Percentiles rank a stretch among this genome's conserved stretches.
Evolutionary conservation across 1,139 yeast genomes (phyloP).

Genomic region (Pichia sp.): DNA sequence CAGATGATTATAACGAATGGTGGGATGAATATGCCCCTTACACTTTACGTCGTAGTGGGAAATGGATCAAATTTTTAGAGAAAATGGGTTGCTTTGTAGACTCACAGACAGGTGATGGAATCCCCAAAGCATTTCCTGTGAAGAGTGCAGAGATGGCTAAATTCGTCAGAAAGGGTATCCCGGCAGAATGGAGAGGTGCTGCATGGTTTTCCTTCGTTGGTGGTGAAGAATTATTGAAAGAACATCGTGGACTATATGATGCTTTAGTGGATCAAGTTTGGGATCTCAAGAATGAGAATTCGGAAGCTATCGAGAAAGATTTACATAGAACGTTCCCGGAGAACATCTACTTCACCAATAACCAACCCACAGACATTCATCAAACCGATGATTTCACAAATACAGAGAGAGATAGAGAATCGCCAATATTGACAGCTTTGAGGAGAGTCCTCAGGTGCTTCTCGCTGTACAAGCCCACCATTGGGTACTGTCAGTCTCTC

Average conservation of each 20-base stretch:
- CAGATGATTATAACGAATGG: slow-evolving; percentile 66
- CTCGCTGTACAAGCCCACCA: slow-evolving; percentile 78
- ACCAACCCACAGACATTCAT: no score
- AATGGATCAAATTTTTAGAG: slow-evolving; percentile 65
- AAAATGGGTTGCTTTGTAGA: slow-evolving; percentile 50
- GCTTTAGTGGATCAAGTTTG: slow-evolving; percentile 51
- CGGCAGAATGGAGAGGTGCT: slow-evolving; percentile 94
- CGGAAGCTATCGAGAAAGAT: slow-evolving; percentile 87
- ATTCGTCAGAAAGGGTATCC: slow-evolving; percentile 83
- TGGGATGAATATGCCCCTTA: slow-evolving; percentile 61
- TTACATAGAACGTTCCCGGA: slow-evolving; percentile 93
- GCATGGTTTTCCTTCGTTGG: slow-evolving; percentile 98
- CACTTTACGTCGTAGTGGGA: slow-evolving; percentile 53
- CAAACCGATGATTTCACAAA: no score
- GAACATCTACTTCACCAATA: slow-evolving; percentile 60
- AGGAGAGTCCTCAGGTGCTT: slow-evolving; percentile 80
- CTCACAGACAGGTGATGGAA: slow-evolving; percentile 8
- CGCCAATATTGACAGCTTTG: slow-evolving; percentile 60
- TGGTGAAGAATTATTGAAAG: slow-evolving; percentile 70
- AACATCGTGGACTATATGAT: slow-evolving; percentile 68
- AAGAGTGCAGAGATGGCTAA: slow-evolving; percentile 76
- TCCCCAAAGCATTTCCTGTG: slow-evolving; percentile 66
- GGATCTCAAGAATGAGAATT: slow-evolving; percentile 45
- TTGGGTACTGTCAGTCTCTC: slow-evolving; percentile 93
- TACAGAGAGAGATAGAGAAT: slow-evolving; percentile 27